These are phyloP conservation scores for Zygosaccharomyces sapae DNA, from an alignment of 1,139 yeast genomes.

Conservation along the genomic window DNA sequence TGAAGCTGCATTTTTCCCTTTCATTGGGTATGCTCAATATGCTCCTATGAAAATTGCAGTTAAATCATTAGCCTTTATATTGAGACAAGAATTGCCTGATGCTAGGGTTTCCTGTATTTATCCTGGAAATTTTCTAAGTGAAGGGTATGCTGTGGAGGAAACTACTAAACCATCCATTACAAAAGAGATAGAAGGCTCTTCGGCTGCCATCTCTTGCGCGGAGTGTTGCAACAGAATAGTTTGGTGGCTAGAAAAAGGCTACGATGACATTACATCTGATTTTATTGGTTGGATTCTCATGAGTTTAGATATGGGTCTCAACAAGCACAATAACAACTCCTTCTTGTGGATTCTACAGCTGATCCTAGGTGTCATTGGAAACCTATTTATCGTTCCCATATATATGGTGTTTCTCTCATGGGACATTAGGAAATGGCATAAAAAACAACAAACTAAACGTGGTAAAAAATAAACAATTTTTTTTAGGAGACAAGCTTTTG, in stretches of 20 bases:
- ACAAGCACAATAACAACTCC: constrained; percentile 51
- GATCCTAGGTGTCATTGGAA: constrained; percentile 32
- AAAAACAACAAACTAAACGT: constrained; percentile 23
- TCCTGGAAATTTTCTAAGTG: constrained; percentile 89
- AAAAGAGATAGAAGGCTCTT: constrained; percentile 76
- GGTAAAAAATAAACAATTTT: not conserved
- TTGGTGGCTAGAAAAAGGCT: constrained; percentile 56
- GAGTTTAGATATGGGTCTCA: constrained; percentile 59
- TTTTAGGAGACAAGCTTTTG: too few species aligned
- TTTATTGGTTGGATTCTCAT: constrained; percentile 78
- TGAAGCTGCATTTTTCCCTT: constrained; percentile 75
- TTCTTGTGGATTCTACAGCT: constrained; percentile 52
- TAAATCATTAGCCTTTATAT: constrained; percentile 63
- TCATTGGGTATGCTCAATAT: constrained; percentile 87
- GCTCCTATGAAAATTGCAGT: constrained; percentile 87
- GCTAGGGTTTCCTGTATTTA: constrained; percentile 55
- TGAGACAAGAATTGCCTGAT: constrained; percentile 79
- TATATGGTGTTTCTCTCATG: constrained; percentile 50
- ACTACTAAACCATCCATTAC: constrained; percentile 83
- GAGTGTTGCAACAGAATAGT: constrained; percentile 63
- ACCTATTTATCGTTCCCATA: constrained; percentile 56
- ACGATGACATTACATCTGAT: constrained; percentile 77
- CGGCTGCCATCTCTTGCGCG: constrained; percentile 63
- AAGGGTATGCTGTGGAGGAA: constrained; percentile 81
- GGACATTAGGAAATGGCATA: constrained; percentile 52